A percentile compares a stretch with the other conserved stretches of the same genome.
These are phyloP conservation scores for Globisporangium camurandrum DNA, from an alignment of 352 stramenopile species.

Conservation along the genomic window DNA sequence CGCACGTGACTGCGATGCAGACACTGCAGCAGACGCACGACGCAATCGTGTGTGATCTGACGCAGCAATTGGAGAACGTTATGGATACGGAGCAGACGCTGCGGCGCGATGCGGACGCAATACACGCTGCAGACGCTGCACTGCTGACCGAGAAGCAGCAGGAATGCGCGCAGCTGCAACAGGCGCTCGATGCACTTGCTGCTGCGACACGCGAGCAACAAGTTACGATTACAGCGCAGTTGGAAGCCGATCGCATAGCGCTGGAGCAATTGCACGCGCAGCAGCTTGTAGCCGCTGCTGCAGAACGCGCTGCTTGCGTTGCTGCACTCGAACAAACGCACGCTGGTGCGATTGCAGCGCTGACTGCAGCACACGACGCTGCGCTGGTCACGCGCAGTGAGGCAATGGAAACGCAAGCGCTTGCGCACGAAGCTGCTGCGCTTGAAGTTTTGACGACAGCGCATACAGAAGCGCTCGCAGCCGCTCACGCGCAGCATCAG, in stretches of 20 bases:
- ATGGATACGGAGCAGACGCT: too few relatives aligned
- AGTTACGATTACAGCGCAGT: constrained; percentile 34
- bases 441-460: neutral
- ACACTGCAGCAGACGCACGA: too few relatives aligned
- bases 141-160: too few relatives aligned
- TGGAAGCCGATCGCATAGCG: constrained; percentile 44
- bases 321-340: constrained; percentile 25
- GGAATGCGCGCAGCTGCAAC: too few relatives aligned
- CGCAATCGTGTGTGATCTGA: too few relatives aligned
- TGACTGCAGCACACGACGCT: constrained; percentile 2
- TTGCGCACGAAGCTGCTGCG: neutral
- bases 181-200: too few relatives aligned
- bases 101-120: too few relatives aligned
- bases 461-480: neutral
- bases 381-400: neutral
- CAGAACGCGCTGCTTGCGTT: constrained; percentile 18
- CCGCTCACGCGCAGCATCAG: constrained; percentile 11
- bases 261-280: constrained; percentile 45
- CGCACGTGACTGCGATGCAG: too few relatives aligned
- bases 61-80: too few relatives aligned
- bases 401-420: neutral
- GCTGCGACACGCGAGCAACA: too few relatives aligned
- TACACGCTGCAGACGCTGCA: too few relatives aligned
- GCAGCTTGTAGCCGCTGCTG: constrained; percentile 36
- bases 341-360: constrained; percentile 1